Conservation (phyloP, 2,329 filamentous ascomycete genomes). For the Aspergillus melleus region DNA sequence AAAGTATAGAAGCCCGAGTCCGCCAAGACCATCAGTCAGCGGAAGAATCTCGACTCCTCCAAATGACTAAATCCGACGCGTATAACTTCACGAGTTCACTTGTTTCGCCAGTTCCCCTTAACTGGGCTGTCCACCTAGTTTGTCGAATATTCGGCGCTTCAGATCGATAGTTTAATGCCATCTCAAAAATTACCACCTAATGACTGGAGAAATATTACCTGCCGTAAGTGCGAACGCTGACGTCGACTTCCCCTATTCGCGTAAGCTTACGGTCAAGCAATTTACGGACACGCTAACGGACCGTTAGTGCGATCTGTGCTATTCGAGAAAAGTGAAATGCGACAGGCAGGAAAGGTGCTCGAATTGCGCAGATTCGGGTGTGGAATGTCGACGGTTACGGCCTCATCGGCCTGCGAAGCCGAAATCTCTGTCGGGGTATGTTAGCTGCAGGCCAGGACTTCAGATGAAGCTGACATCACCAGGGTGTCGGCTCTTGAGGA, state of each 20-base stretch:
- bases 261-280: background rate
- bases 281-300: background rate
- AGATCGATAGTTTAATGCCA: background rate
- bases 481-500: background rate
- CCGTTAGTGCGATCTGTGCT: constrained; percentile 25
- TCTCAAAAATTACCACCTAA: background rate
- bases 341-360: constrained; percentile 24
- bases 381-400: constrained; percentile 19
- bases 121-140: background rate
- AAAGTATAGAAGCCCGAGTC: background rate
- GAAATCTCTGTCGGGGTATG: constrained; percentile 10
- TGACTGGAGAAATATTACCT: background rate
- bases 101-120: background rate
- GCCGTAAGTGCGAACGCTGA: background rate
- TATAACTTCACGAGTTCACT: background rate
- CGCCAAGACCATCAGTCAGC: background rate
- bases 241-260: background rate
- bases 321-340: constrained; percentile 30
- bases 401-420: background rate
- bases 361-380: constrained; percentile 25
- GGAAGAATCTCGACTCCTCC: background rate
- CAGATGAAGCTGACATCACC: background rate
- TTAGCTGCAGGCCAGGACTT: background rate
- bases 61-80: background rate
- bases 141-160: too few relatives aligned